Evolutionary conservation across 371 early-diverging fungal genomes (phyloP), one percentile per base, ranked within the genome.

Genomic region (Mortierella sp.): DNA sequence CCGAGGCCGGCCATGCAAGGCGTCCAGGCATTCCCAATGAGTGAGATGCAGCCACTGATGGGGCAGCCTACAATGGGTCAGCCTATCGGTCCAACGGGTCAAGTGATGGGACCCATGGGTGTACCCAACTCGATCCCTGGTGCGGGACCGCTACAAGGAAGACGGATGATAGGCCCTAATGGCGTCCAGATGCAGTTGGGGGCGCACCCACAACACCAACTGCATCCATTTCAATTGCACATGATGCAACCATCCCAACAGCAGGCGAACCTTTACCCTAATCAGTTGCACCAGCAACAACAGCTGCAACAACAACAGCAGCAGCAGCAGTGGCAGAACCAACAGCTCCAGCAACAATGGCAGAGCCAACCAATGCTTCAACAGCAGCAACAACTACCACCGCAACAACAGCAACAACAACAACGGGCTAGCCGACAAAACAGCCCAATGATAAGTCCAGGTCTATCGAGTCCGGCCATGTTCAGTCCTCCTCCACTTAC

Each of bases 151-250:
- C 21, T 60, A 19, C 48, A 67, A 6, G 74, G 74, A 19, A 58
- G 59, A 46, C 74, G 64, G 12, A 52, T 64, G 61, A 19, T 72
- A 7, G 69, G 69, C 13, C 47, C 61, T 12, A 64, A 74, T 28
- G 62, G 69, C 0, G 76, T 74, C 42, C 76, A 74, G 27, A 74
- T 74, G 69, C 69, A 68, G 34, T 26, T 73, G 26, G 74, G 74
- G 4, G 42, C 61, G 0, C 63, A 63, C 43, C 70, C 58, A 30
- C 63, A 69, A 24, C 62, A 63, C 16, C 62, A 63, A 39, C 54
- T 69, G 58, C 58, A 43, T 16, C 64, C 50, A 23, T 16, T 64
- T 19, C 64, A 64, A 21, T 18, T 64, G 24, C 56, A 64, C 38
- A 53, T 52, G 53, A 52, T 55, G 56, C 55, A 63, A n/a, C n/a